These are phyloP conservation scores for Sphagnum contortum DNA, from an alignment of 225 moss, liverwort and hornwort species.

Conservation along the genomic window DNA sequence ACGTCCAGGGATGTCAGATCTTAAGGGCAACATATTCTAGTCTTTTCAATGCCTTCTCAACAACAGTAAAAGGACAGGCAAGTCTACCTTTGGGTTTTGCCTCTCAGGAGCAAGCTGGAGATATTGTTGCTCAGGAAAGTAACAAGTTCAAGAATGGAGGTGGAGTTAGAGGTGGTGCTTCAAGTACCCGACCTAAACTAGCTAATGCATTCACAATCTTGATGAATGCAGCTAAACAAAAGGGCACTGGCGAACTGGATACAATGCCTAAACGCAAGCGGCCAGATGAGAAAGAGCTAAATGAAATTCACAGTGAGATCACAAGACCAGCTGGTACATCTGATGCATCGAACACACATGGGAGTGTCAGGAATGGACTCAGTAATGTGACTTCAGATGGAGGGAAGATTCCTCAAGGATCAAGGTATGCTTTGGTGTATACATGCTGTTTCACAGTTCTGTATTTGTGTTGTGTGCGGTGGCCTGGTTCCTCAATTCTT, in stretches of 20 bases:
- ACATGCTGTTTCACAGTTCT: too few relatives aligned
- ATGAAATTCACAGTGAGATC: conserved; percentile 6
- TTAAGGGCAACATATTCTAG: conserved; percentile 54
- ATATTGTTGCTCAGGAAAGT: conserved; percentile 1
- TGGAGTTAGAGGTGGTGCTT: not conserved
- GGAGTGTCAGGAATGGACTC: conserved; percentile 8
- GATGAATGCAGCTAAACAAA: conserved; percentile 82
- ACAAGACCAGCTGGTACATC: conserved; percentile 4
- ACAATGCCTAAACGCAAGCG: conserved; percentile 44
- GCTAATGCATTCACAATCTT: conserved; percentile 66
- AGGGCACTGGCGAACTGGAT: conserved; percentile 28
- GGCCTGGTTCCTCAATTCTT: not conserved
- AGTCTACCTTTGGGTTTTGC: conserved; percentile 2
- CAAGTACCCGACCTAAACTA: conserved; percentile 12
- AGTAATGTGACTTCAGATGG: conserved; percentile 14
- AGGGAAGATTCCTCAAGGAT: conserved; percentile 9
- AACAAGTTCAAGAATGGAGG: conserved; percentile 2
- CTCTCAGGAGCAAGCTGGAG: not conserved
- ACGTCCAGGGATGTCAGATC: conserved; percentile 50
- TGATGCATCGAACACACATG: not conserved
- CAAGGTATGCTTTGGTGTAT: conserved; percentile 9
- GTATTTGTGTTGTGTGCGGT: too few relatives aligned
- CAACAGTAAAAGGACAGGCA: conserved; percentile 13
- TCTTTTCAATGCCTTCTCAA: conserved; percentile 59
- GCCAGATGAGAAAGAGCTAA: conserved; percentile 18